These are phyloP conservation scores for Fragosphaeria purpurea DNA, from an alignment of 2,329 filamentous ascomycete genomes.

Conservation along the genomic window DNA sequence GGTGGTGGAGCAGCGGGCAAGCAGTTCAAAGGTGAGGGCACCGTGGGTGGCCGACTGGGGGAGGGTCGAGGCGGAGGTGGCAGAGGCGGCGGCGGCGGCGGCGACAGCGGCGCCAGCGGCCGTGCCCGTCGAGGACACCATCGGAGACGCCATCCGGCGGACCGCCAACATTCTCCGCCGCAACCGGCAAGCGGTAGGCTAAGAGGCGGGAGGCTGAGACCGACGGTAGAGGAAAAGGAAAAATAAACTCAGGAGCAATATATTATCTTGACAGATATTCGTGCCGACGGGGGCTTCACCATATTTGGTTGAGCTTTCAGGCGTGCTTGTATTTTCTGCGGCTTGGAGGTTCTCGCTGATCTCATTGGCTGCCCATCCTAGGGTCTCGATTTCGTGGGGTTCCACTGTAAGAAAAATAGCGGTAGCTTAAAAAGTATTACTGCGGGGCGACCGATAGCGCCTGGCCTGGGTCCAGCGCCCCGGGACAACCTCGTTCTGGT, in stretches of 20 bases:
- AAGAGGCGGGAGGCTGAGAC: neutral
- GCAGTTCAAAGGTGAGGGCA: conserved; percentile 21
- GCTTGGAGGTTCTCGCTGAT: no score
- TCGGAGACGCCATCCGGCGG: conserved; percentile 16
- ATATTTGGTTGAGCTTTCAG: no score
- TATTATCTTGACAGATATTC: no score
- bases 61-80: neutral
- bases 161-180: conserved; percentile 13
- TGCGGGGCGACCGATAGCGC: no score
- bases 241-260: no score
- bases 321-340: no score
- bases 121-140: conserved; percentile 1
- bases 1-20: conserved; percentile 52
- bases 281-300: no score
- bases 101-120: neutral
- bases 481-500: neutral
- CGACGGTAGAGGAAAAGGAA: no score
- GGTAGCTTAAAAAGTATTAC: no score
- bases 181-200: neutral
- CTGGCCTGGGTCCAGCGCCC: neutral
- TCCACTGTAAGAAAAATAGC: no score
- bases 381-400: no score
- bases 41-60: conserved; percentile 17
- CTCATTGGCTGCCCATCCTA: no score
- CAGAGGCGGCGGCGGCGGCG: neutral